phyloP scores from a whole-genome alignment of 108 stramenopile genomes.

The Halocafeteria seosinensis region DNA sequence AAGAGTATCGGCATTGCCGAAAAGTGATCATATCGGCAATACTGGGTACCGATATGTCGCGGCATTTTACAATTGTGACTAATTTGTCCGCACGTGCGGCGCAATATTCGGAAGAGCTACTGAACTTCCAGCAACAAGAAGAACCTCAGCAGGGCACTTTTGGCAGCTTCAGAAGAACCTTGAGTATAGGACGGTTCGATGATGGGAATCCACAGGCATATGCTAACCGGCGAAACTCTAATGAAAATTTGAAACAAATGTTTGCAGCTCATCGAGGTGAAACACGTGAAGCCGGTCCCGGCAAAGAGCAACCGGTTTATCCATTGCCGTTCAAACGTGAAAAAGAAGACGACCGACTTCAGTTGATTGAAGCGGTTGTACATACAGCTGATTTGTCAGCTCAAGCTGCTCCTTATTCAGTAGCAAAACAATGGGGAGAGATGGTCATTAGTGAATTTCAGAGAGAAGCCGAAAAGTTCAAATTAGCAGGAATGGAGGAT shows the following conservation, averaged over 20 bases:
- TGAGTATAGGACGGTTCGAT: background rate
- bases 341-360: conserved; percentile 11
- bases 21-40: conserved; percentile 23
- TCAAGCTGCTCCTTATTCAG: conserved; percentile 22
- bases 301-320: background rate
- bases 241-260: background rate
- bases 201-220: background rate
- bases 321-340: conserved; percentile 1
- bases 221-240: background rate
- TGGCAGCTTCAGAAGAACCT: background rate
- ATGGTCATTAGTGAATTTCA: conserved; percentile 28
- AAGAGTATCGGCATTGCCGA: conserved; percentile 21
- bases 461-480: conserved; percentile 21
- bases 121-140: background rate
- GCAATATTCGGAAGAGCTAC: background rate
- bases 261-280: background rate
- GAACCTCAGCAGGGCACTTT: background rate
- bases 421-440: conserved; percentile 34
- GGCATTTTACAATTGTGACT: conserved; percentile 23
- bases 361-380: conserved; percentile 17
- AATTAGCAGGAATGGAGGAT: conserved; percentile 17
- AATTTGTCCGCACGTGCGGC: conserved; percentile 14
- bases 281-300: background rate
- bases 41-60: conserved; percentile 28
- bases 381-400: conserved; percentile 33